phyloP scores from a whole-genome alignment of 148 eudicot species.

The Limonium bicolor region DNA sequence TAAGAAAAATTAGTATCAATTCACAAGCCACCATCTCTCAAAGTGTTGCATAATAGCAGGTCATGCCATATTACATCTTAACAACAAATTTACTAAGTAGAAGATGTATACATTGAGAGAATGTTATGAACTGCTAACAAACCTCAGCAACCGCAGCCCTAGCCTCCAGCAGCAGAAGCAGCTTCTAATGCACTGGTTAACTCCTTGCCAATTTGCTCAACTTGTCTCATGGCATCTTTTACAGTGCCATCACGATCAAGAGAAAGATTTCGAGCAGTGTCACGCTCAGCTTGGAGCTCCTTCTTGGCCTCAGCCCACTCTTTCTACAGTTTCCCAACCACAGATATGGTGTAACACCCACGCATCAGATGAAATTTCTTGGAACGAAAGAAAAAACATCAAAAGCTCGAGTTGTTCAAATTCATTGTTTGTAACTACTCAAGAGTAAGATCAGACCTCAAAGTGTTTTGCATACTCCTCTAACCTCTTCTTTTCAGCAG shows the following conservation, averaged over 20 bases:
- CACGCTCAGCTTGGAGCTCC: constrained; percentile 68
- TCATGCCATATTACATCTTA: too few species aligned
- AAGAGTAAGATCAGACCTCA: constrained; percentile 56
- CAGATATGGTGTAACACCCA: too few species aligned
- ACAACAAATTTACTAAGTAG: not conserved
- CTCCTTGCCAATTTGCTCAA: constrained; percentile 65
- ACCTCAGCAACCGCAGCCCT: constrained; percentile 78
- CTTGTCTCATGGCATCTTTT: constrained; percentile 55
- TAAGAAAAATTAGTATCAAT: too few species aligned
- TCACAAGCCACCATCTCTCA: too few species aligned
- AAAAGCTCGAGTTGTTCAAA: too few species aligned
- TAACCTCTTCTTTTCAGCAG: constrained; percentile 60
- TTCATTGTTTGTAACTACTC: too few species aligned
- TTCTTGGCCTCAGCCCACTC: constrained; percentile 94
- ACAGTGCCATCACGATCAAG: constrained; percentile 47
- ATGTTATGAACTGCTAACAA: not conserved
- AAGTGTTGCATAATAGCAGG: too few species aligned
- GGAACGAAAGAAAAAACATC: not conserved
- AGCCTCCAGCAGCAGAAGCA: constrained; percentile 61
- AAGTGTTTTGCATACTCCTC: constrained; percentile 55
- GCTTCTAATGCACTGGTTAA: constrained; percentile 52
- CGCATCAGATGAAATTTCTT: not conserved
- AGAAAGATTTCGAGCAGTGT: constrained; percentile 38
- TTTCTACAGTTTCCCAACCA: constrained; percentile 37
- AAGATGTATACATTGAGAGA: not conserved